Percentiles rank a stretch among this genome's conserved stretches.
These are phyloP conservation scores for Mayamaea pseudoterrestris DNA, from an alignment of 108 stramenopile genomes.

Conservation along the genomic window DNA sequence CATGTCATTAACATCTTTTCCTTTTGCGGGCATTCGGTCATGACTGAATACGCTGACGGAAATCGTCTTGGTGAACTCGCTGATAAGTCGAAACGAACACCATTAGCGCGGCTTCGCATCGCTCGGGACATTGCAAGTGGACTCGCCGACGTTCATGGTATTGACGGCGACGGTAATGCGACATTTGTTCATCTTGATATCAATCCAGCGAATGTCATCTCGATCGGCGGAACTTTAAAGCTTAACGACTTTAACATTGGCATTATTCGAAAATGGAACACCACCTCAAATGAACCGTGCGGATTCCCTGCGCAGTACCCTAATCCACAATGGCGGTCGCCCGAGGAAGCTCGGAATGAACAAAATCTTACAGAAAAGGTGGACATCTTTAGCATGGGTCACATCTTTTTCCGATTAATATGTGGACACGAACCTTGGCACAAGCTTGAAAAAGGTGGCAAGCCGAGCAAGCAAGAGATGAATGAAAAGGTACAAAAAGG, in stretches of 20 bases:
- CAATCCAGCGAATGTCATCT: slow-evolving; percentile 64
- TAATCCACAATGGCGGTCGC: slow-evolving; percentile 64
- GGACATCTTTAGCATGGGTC: slow-evolving; percentile 68
- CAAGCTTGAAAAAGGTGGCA: slow-evolving; percentile 46
- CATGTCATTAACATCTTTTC: slow-evolving; percentile 67
- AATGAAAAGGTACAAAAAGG: slow-evolving; percentile 34
- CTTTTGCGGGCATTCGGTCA: slow-evolving; percentile 58
- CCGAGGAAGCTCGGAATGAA: slow-evolving; percentile 54
- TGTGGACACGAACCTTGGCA: slow-evolving; percentile 66
- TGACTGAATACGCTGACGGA: slow-evolving; percentile 65
- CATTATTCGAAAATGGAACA: slow-evolving; percentile 50
- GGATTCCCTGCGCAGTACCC: slow-evolving; percentile 61
- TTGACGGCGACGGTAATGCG: slow-evolving; percentile 46
- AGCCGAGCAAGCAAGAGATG: slow-evolving; percentile 35
- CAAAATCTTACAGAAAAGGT: slow-evolving; percentile 57
- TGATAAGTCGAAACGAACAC: slow-evolving; percentile 44
- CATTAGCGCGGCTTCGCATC: slow-evolving; percentile 34
- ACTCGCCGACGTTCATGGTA: slow-evolving; percentile 54
- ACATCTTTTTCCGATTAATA: slow-evolving; percentile 65
- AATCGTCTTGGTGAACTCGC: slow-evolving; percentile 39
- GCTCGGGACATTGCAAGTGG: slow-evolving; percentile 52
- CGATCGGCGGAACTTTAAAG: slow-evolving; percentile 39
- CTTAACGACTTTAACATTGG: slow-evolving; percentile 78
- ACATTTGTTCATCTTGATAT: slow-evolving; percentile 68
- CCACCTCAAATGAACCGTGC: slow-evolving; percentile 35